Evolutionary conservation across 306 rosid species (phyloP), one percentile per base, ranked within the genome.

Genomic region (Gillenia trifoliata): DNA sequence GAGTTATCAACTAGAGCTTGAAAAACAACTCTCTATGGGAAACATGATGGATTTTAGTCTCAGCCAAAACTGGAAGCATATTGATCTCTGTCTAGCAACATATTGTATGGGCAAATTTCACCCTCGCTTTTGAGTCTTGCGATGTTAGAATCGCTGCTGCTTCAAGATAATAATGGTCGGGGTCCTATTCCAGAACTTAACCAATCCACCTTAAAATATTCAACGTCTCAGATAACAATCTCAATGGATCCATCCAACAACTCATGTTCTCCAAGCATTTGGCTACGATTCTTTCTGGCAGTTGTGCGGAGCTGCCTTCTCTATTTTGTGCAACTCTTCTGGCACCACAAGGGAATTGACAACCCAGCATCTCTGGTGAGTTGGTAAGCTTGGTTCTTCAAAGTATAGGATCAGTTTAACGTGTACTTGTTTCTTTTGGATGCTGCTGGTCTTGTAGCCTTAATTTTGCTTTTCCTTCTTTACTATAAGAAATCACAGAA

Each of bases 201-300:
- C 23, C 91, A 83, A 49, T 62, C 83, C 26, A 69, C 79, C 60
- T 61, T 89, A 57, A 61, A 43, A 38, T 0, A 61, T 76, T 89
- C 79, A 76, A 86, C 25, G 78, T 87, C 75, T 87, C 93, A 22
- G 71, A 83, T 47, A 89, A 87, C 74, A 36, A 59, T 68, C 80
- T 89, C 41, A 40, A 7, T 5, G 91, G 91, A 6, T 8, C 55
- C 20, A 81, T 89, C 80, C 85, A 33, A 36, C 5, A 74, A 89
- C 86, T 19, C 62, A 20, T 31, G 67, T 78, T 66, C 81, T 86
- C 12, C 80, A 61, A 70, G 41, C 66, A 22, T 73, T 81, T 33
- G 76, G 52, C 17, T 28, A 8, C 12, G 71, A 31, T n/a, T 84
- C 89, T 13, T 83, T n/a, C 66, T 49, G 29, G 69, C 49, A 0